Base-by-base conservation (phyloP, 108 stramenopile species). In the Pseudonitzschia multistriata region DNA sequence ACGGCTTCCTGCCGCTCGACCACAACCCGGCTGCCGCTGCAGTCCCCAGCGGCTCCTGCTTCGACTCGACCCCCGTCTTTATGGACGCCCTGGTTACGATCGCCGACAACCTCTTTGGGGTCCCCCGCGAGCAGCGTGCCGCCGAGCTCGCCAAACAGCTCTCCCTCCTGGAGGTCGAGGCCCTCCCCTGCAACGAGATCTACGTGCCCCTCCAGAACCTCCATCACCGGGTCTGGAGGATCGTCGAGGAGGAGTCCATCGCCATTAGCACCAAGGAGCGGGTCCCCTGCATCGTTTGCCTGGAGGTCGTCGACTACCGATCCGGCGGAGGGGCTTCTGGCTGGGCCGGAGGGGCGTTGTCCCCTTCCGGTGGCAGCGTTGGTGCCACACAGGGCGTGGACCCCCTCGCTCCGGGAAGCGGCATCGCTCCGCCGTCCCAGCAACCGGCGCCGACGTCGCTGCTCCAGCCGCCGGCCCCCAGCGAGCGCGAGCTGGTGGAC, bases 181-280 rank as follows among this genome's bases (percentile, higher is more conserved):
- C 86, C 24, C 69, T 96, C 42, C 95, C 95, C 15, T 83, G 78
- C 54, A 92, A 92, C 65, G 81, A 83, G 7, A 81, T 94, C 19
- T 96, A 96, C 82, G 45, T 96, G 8, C 97, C 97, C 11, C 67
- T 95, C 7, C 74, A 74, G 53, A 78, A 93, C 59, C 62, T 71
- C 36, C 64, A 85, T 39, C 94, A 96, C 77, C 79, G 94, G 40
- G 91, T 96, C 2, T 96, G 92, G 93, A 72, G 93, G 34, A 86
- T 93, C 31, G 88, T 88, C 19, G 70, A 81, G 3, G 81, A 88
- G 45, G 97, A 97, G 81, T 81, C 81, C 50, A 80, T 96, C 50
- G 91, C 95, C 0, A 82, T 97, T 54, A 81, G 80, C 39, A 97
- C 97, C 3, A 95, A 94, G 61, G 95, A 96, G 76, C 83, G 97